These are phyloP conservation scores for Russula compacta DNA, from an alignment of 768 basidiomycete species.

Conservation along the genomic window DNA sequence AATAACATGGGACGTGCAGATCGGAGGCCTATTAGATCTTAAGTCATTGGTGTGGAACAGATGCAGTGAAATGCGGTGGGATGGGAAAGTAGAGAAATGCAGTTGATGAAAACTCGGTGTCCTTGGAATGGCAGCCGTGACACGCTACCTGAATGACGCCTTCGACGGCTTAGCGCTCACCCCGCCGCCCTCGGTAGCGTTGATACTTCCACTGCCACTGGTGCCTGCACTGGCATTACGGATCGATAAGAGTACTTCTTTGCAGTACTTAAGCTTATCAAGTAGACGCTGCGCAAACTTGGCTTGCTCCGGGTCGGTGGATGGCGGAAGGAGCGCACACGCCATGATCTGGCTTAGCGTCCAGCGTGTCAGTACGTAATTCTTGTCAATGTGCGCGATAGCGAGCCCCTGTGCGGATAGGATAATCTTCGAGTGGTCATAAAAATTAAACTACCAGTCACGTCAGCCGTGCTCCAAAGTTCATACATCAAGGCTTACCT, in stretches of 20 bases:
- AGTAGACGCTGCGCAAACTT: constrained; percentile 58
- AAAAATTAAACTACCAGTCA: constrained; percentile 83
- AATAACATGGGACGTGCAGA: constrained; percentile 13
- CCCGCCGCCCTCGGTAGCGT: neutral
- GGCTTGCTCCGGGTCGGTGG: constrained; percentile 42
- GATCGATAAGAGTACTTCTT: constrained; percentile 72
- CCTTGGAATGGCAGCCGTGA: neutral
- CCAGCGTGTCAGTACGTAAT: constrained; percentile 68
- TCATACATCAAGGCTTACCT: constrained; percentile 41
- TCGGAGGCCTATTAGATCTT: constrained; percentile 13
- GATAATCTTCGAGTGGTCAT: constrained; percentile 93
- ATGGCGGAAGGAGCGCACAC: constrained; percentile 34
- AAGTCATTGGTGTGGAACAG: constrained; percentile 7
- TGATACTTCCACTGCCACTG: neutral
- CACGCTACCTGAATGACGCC: constrained; percentile 6
- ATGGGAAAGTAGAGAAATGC: neutral
- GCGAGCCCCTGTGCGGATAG: constrained; percentile 70
- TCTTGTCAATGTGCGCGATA: constrained; percentile 88
- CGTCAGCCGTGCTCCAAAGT: neutral
- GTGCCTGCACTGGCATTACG: constrained; percentile 42
- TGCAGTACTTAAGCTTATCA: constrained; percentile 80
- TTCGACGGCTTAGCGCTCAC: constrained; percentile 3
- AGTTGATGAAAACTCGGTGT: neutral
- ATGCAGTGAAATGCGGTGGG: neutral
- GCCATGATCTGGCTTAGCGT: constrained; percentile 65